Percentiles rank a stretch among this genome's conserved stretches.
phyloP scores from a whole-genome alignment of 202 grass and related monocot genomes.

The Bolboschoenoplectus hybrid region DNA sequence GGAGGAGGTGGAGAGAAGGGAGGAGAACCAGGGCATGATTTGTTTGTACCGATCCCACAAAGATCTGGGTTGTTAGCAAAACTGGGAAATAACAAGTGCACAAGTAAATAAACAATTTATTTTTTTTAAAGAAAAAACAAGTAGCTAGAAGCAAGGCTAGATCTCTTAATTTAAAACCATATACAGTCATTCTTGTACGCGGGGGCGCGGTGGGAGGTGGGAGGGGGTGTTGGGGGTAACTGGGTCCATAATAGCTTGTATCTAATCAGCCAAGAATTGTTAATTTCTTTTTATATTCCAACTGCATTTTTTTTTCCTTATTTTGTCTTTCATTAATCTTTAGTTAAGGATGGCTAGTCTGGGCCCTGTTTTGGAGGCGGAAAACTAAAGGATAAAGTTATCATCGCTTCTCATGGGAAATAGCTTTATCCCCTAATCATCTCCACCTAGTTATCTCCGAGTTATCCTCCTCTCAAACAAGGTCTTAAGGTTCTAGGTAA shows the following conservation, averaged over 20 bases:
- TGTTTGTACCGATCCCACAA: conserved; percentile 71
- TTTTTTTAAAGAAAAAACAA: not conserved
- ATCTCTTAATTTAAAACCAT: not conserved
- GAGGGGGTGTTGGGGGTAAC: too few relatives aligned
- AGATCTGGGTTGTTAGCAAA: conserved; percentile 72
- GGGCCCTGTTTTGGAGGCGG: too few relatives aligned
- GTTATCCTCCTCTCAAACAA: too few relatives aligned
- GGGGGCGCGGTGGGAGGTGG: too few relatives aligned
- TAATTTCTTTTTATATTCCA: not conserved
- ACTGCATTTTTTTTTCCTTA: not conserved
- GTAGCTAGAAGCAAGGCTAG: not conserved
- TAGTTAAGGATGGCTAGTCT: not conserved
- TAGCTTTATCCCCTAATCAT: too few relatives aligned
- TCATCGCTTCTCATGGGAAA: too few relatives aligned
- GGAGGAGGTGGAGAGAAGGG: conserved; percentile 89
- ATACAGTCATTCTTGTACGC: not conserved
- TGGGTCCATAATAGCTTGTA: not conserved
- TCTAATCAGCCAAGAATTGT: not conserved
- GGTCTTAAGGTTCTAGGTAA: not conserved
- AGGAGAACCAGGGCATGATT: conserved; percentile 65
- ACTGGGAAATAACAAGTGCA: conserved; percentile 52
- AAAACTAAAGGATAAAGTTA: too few relatives aligned
- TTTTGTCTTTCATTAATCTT: not conserved
- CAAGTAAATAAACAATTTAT: not conserved
- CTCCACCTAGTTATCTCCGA: too few relatives aligned